Percentiles rank a stretch among this genome's conserved stretches.
phyloP scores from a whole-genome alignment of 75 land plant species.

The Pinus tabuliformis region DNA sequence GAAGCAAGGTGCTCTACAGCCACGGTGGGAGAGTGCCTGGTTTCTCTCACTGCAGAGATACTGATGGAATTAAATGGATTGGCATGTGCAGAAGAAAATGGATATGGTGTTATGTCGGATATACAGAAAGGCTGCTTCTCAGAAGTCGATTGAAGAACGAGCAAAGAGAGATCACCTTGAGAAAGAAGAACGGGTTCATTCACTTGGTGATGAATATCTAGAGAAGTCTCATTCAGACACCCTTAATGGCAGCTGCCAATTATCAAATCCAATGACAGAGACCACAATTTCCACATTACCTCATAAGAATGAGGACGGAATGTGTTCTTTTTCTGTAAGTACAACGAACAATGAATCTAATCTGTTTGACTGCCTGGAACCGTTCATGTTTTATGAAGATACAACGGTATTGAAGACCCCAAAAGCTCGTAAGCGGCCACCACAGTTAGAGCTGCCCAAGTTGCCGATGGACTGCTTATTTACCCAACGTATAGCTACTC shows the following conservation, averaged over 20 bases:
- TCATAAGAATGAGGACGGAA: no score
- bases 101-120: conserved; percentile 64
- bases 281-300: background rate
- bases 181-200: background rate
- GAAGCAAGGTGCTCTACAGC: no score
- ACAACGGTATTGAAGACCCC: no score
- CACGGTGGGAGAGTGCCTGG: background rate
- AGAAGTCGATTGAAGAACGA: conserved; percentile 46
- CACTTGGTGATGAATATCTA: background rate
- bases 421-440: no score
- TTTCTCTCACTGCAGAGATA: background rate
- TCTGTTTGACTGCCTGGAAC: no score
- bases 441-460: no score
- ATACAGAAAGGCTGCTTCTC: conserved; percentile 52
- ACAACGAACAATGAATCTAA: no score
- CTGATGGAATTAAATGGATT: background rate
- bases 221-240: background rate
- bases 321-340: no score
- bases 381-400: no score
- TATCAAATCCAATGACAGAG: background rate
- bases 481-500: no score
- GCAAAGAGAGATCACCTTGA: background rate
- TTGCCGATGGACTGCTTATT: no score
- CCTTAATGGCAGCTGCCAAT: no score
- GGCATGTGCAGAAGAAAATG: conserved; percentile 9